Conservation (phyloP, 2,329 filamentous ascomycete species). For the Pyrenochaeta sp. region DNA sequence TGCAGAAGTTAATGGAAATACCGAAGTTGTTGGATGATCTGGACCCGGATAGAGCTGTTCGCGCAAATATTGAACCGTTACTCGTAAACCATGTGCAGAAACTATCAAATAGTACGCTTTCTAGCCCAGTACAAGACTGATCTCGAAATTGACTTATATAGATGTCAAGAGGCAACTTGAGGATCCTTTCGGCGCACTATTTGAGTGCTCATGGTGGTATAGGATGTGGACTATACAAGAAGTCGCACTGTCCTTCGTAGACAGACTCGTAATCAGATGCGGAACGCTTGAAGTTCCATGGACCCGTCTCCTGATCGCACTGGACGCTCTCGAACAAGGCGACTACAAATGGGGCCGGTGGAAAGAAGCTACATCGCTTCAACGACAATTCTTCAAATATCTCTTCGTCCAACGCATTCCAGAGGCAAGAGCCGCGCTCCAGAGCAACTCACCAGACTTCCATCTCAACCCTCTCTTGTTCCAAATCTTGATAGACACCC, state of each 20-base stretch:
- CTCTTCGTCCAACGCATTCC: neutral
- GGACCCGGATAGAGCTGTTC: neutral
- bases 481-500: slow-evolving; percentile 2
- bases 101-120: neutral
- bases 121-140: neutral
- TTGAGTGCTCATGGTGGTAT: slow-evolving; percentile 8
- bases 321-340: slow-evolving; percentile 1
- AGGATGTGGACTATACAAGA: slow-evolving; percentile 13
- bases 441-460: too few species aligned
- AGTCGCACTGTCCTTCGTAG: slow-evolving; percentile 2
- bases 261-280: slow-evolving; percentile 5
- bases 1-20: slow-evolving; percentile 2
- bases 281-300: slow-evolving; percentile 1
- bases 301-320: neutral
- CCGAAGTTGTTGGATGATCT: neutral
- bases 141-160: neutral
- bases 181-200: slow-evolving; percentile 2
- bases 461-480: neutral
- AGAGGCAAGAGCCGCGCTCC: neutral
- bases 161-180: neutral
- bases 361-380: slow-evolving; percentile 4
- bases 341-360: slow-evolving; percentile 8
- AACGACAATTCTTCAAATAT: slow-evolving; percentile 2
- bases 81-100: neutral
- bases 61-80: neutral